Evolutionary conservation across 805 yeast genomes (phyloP).

Genomic region (Cyberlindnera mrakii): DNA sequence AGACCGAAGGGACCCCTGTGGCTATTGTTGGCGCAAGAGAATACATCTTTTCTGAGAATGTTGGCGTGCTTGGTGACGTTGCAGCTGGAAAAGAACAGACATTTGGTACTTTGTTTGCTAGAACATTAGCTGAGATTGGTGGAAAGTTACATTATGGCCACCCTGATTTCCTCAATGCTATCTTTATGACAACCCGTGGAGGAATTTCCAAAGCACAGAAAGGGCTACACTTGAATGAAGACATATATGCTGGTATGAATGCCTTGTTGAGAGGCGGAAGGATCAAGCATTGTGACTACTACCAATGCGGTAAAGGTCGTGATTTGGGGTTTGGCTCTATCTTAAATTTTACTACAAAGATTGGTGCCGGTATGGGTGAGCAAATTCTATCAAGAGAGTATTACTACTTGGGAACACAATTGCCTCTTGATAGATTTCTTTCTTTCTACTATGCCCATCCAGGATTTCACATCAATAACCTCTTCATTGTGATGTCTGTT

Average conservation of each 20-base stretch:
- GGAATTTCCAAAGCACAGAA: constrained; percentile 94
- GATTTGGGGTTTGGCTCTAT: constrained; percentile 92
- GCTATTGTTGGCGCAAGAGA: constrained; percentile 96
- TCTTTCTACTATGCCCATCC: constrained; percentile 96
- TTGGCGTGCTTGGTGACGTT: constrained; percentile 90
- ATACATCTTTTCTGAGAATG: constrained; percentile 86
- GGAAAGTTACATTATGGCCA: constrained; percentile 95
- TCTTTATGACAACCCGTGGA: constrained; percentile 92
- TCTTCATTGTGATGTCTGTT: constrained; percentile 82
- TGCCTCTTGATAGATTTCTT: constrained; percentile 83
- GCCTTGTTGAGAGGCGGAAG: constrained; percentile 88
- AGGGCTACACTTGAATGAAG: constrained; percentile 89
- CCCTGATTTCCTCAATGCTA: constrained; percentile 88
- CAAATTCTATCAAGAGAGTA: constrained; percentile 89
- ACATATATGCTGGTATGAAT: constrained; percentile 92
- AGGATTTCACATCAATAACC: constrained; percentile 89
- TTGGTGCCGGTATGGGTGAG: constrained; percentile 99
- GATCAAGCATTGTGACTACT: constrained; percentile 92
- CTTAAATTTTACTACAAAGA: constrained; percentile 87
- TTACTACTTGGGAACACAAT: constrained; percentile 81
- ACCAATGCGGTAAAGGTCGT: constrained; percentile 95
- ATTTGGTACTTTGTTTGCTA: constrained; percentile 90
- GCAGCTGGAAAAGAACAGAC: constrained; percentile 98
- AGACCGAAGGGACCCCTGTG: constrained; percentile 45
- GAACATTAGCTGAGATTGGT: constrained; percentile 90